These are phyloP conservation scores for Miscanthus lutarioriparius DNA, from an alignment of 176 grass and related monocot species.

Conservation along the genomic window DNA sequence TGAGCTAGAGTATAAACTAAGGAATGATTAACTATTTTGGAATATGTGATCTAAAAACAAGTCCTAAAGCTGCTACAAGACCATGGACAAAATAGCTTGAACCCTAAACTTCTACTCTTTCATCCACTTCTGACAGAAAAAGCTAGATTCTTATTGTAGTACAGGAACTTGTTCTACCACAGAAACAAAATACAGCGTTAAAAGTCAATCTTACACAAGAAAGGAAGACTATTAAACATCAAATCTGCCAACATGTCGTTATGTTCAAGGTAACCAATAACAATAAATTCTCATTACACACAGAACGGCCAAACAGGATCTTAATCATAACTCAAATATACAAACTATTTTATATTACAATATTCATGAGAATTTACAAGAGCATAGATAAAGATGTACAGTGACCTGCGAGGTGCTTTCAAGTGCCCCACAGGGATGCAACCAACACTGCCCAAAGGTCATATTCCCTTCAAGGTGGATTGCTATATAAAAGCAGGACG, in stretches of 20 bases:
- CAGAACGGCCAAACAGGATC: slow-evolving; percentile 19
- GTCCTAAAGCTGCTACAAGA: not conserved
- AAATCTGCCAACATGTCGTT: not conserved
- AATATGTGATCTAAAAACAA: slow-evolving; percentile 8
- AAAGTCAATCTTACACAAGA: slow-evolving; percentile 3
- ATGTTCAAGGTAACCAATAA: not conserved
- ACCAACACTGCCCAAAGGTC: slow-evolving; percentile 8
- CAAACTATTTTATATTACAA: slow-evolving; percentile 29
- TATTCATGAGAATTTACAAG: slow-evolving; percentile 38
- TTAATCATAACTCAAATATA: slow-evolving; percentile 21
- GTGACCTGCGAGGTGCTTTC: slow-evolving; percentile 35
- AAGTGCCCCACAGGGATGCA: slow-evolving; percentile 25
- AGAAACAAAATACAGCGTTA: not conserved
- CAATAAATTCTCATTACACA: not conserved
- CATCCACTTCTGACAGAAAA: not conserved
- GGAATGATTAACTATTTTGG: not conserved
- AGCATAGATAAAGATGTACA: slow-evolving; percentile 38
- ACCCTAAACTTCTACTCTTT: not conserved
- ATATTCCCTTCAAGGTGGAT: slow-evolving; percentile 38
- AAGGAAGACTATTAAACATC: not conserved
- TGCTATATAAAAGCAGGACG: slow-evolving; percentile 38
- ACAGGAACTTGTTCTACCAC: slow-evolving; percentile 10
- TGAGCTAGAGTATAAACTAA: not conserved
- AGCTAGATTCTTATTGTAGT: slow-evolving; percentile 5
- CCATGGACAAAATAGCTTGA: not conserved